Evolutionary conservation across 1,139 yeast genomes (phyloP).

Genomic region (Hyphopichia pseudoburtonii): DNA sequence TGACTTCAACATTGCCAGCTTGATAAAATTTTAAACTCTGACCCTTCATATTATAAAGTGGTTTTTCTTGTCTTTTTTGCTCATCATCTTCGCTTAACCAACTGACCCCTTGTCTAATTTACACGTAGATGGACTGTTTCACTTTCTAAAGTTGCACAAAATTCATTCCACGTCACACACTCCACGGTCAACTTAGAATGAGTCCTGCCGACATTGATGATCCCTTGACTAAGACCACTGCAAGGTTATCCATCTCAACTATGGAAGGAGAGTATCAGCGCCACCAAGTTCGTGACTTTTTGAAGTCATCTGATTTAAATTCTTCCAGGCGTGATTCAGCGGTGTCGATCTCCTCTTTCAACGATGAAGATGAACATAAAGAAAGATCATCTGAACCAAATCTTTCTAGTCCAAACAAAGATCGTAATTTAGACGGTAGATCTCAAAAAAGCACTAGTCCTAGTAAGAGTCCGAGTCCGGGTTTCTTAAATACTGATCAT

Average conservation of each 20-base stretch:
- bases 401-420: constrained; percentile 4
- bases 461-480: not conserved
- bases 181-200: not conserved
- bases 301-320: constrained; percentile 6
- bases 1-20: no score
- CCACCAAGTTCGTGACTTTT: constrained; percentile 17
- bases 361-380: constrained; percentile 14
- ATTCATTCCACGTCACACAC: no score
- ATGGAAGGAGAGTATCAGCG: constrained; percentile 19
- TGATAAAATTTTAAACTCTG: no score
- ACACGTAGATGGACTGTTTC: no score
- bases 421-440: not conserved
- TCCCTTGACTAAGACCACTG: constrained; percentile 24
- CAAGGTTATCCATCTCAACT: constrained; percentile 28
- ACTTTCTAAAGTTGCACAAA: no score
- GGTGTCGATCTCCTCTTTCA: constrained; percentile 23
- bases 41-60: no score
- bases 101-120: no score
- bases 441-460: not conserved
- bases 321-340: constrained; percentile 24
- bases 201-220: constrained; percentile 10
- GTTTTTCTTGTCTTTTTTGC: no score
- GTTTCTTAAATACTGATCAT: no score
- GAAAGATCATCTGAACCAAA: constrained; percentile 3
- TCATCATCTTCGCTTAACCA: no score